Conservation (phyloP, 768 basidiomycete genomes). For the Calocera viscosa region DNA sequence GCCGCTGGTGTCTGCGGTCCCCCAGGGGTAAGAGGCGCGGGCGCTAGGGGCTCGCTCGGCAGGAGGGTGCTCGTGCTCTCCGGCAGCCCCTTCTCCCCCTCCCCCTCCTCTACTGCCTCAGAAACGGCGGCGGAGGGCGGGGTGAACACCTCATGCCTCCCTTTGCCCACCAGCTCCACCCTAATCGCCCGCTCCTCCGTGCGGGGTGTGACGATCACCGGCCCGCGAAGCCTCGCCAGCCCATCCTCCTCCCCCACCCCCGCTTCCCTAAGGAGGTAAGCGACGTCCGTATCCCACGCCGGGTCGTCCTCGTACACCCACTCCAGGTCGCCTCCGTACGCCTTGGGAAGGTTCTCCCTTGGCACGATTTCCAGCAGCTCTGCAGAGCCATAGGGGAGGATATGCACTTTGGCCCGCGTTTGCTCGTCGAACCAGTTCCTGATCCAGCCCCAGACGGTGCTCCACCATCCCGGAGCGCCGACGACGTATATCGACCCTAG, state of each 20-base stretch:
- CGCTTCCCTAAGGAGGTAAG: background rate
- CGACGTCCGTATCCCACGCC: slow-evolving; percentile 39
- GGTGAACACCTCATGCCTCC: background rate
- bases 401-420: slow-evolving; percentile 63
- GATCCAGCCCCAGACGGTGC: slow-evolving; percentile 74
- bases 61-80: background rate
- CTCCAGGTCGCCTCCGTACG: slow-evolving; percentile 62
- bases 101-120: background rate
- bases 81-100: background rate
- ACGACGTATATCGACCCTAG: slow-evolving; percentile 50
- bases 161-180: background rate
- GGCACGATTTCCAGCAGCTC: slow-evolving; percentile 41
- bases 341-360: slow-evolving; percentile 42
- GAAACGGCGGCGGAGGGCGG: background rate
- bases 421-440: slow-evolving; percentile 74
- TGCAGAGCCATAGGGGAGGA: slow-evolving; percentile 31
- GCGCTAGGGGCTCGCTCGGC: background rate
- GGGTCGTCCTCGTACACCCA: slow-evolving; percentile 63
- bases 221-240: background rate
- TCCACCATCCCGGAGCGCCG: slow-evolving; percentile 73
- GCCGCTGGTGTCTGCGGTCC: background rate
- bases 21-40: background rate
- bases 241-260: background rate
- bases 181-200: background rate
- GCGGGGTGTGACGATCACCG: background rate